Percentiles rank a stretch among this genome's conserved stretches.
Evolutionary conservation across 2,329 filamentous ascomycete genomes (phyloP).

Genomic region (Phoma herbarum): DNA sequence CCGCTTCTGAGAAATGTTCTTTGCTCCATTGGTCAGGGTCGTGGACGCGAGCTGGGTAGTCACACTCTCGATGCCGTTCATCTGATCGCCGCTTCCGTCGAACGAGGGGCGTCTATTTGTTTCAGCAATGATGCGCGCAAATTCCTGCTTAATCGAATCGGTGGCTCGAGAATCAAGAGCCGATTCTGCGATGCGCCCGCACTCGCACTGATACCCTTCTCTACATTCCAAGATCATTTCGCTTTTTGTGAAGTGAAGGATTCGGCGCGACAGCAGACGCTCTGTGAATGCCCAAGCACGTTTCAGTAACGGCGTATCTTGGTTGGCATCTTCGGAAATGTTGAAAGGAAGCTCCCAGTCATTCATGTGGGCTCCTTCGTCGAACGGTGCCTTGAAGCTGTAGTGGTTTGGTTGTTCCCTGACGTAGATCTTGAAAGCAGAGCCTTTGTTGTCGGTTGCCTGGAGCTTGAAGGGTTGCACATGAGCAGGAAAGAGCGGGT

Average conservation of each 20-base stretch:
- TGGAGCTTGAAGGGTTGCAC: constrained; percentile 44
- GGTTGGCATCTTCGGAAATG: constrained; percentile 39
- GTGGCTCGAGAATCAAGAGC: constrained; percentile 45
- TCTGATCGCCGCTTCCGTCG: constrained; percentile 16
- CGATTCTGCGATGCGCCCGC: constrained; percentile 43
- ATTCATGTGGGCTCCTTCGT: constrained; percentile 46
- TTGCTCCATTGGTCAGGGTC: constrained; percentile 33
- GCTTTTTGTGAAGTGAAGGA: constrained; percentile 47
- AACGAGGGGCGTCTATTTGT: constrained; percentile 20
- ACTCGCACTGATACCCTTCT: constrained; percentile 49
- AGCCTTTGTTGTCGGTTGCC: constrained; percentile 45
- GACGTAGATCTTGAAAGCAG: constrained; percentile 42
- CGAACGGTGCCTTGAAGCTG: constrained; percentile 48
- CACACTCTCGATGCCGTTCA: constrained; percentile 34
- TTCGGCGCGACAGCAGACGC: constrained; percentile 42
- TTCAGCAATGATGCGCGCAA: constrained; percentile 37
- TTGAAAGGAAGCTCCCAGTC: constrained; percentile 49
- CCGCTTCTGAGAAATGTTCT: constrained; percentile 28
- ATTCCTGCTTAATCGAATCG: constrained; percentile 48
- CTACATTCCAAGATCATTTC: constrained; percentile 51
- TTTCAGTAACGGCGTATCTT: constrained; percentile 44
- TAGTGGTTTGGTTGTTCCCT: constrained; percentile 49
- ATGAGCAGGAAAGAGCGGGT: constrained; percentile 39
- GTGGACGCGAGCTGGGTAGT: constrained; percentile 42
- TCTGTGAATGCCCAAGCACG: constrained; percentile 48